Percentiles rank a stretch among this genome's conserved stretches.
Evolutionary conservation across 2,329 filamentous ascomycete genomes (phyloP).

Genomic region (Tolypocladium tropicale): DNA sequence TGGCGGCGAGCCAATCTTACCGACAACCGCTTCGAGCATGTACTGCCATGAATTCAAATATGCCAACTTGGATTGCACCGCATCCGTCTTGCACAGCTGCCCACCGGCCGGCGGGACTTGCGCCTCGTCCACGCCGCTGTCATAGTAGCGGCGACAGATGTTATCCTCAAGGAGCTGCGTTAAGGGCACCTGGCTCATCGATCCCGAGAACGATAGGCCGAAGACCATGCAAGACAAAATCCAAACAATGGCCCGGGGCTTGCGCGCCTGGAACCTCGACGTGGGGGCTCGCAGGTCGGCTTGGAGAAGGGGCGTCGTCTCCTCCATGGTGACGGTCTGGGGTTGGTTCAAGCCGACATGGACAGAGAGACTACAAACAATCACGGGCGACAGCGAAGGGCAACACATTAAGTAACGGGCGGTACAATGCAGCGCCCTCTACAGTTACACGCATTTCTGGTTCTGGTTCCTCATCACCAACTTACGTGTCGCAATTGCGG

Average conservation of each 20-base stretch:
- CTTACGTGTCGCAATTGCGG: background rate
- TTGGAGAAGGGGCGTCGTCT: background rate
- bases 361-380: background rate
- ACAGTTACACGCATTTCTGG: background rate
- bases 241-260: background rate
- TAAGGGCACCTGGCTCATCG: conserved; percentile 2
- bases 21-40: conserved; percentile 3
- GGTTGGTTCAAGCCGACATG: background rate
- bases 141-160: conserved; percentile 1
- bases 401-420: background rate
- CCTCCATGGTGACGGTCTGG: background rate
- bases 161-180: conserved; percentile 2
- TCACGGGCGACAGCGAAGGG: too few relatives aligned
- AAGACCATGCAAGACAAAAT: conserved; percentile 3
- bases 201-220: background rate
- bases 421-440: background rate
- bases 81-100: conserved; percentile 1
- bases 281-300: background rate
- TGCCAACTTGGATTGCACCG: conserved; percentile 3
- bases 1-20: background rate
- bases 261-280: background rate
- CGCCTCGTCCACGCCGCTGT: background rate
- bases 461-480: background rate
- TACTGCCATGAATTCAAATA: conserved; percentile 1
- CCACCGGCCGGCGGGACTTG: background rate